Conservation (phyloP, 2,329 filamentous ascomycete species). For the Neonectria hederae region DNA sequence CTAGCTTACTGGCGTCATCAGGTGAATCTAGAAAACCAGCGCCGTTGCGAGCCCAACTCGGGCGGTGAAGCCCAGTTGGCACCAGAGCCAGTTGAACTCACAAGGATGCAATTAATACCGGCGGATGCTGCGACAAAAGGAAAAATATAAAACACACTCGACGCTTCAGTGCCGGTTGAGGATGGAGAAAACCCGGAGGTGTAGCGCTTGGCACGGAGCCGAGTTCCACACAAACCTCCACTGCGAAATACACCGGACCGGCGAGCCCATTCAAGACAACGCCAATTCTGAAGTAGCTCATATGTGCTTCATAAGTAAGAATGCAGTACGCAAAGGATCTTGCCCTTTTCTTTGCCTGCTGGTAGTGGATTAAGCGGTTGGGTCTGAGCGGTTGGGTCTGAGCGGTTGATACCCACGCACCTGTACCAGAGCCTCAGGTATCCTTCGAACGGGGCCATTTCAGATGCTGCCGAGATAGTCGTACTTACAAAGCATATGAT, state of each 20-base stretch:
- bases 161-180: neutral
- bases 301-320: neutral
- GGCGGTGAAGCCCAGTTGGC: slow-evolving; percentile 22
- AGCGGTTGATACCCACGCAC: neutral
- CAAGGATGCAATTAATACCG: neutral
- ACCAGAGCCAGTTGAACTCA: neutral
- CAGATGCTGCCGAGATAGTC: no score
- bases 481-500: neutral
- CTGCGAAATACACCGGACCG: neutral
- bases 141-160: neutral
- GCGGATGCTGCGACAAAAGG: neutral
- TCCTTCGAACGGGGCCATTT: neutral
- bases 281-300: neutral
- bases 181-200: neutral
- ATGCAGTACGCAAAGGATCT: neutral
- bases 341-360: neutral
- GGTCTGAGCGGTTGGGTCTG: neutral
- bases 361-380: neutral
- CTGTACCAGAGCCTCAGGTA: neutral
- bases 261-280: neutral
- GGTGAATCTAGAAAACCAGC: slow-evolving; percentile 10
- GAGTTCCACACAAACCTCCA: neutral
- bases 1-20: slow-evolving; percentile 32
- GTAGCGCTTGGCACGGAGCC: neutral
- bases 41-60: slow-evolving; percentile 2